Evolutionary conservation across 2,329 filamentous ascomycete genomes (phyloP).

Genomic region (Hypoxylon sp.): DNA sequence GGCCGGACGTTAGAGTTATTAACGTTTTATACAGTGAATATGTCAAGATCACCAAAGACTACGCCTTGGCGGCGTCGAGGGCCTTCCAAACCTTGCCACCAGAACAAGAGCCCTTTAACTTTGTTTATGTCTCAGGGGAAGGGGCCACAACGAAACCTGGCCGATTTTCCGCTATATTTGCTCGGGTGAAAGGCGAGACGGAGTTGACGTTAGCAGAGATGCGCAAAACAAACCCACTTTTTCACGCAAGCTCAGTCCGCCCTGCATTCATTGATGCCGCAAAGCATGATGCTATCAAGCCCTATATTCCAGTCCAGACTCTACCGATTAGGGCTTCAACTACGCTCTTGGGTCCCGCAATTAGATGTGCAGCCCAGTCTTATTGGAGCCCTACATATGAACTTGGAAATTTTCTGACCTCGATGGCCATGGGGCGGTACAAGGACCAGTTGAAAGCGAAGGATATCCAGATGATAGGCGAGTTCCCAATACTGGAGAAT

Average conservation of each 20-base stretch:
- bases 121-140: conserved; percentile 78
- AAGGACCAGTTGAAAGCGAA: conserved; percentile 46
- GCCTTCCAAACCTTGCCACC: conserved; percentile 57
- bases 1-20: neutral
- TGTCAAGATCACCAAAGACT: conserved; percentile 76
- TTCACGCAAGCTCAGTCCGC: conserved; percentile 71
- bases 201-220: conserved; percentile 73
- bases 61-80: conserved; percentile 68
- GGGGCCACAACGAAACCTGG: conserved; percentile 72
- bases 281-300: conserved; percentile 59
- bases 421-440: conserved; percentile 62
- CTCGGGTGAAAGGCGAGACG: conserved; percentile 75
- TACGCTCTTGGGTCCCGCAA: conserved; percentile 48
- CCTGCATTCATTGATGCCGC: conserved; percentile 71
- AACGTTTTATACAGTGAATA: conserved; percentile 66
- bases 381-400: conserved; percentile 61
- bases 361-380: conserved; percentile 43
- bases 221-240: conserved; percentile 58
- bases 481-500: conserved; percentile 54
- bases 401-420: conserved; percentile 62
- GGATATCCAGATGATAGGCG: conserved; percentile 50
- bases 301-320: conserved; percentile 59
- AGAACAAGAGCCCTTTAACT: conserved; percentile 71
- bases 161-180: conserved; percentile 70
- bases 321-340: conserved; percentile 26